Conservation (phyloP, 768 basidiomycete species). For the Hebeloma cylindrosporum region DNA sequence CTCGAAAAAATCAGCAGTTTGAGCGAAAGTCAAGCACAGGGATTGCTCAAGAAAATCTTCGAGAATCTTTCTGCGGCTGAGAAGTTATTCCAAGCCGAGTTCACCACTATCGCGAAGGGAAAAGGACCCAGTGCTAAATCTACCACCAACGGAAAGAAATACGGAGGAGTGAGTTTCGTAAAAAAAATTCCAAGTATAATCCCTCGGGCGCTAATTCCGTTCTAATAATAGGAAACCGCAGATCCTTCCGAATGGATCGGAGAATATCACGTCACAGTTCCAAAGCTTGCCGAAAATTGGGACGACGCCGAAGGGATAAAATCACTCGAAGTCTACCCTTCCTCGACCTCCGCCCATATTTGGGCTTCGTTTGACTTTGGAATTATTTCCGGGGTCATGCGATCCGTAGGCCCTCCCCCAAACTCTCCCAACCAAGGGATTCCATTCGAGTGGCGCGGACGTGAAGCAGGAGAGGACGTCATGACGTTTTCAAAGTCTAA, state of each 20-base stretch:
- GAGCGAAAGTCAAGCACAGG: too few relatives aligned
- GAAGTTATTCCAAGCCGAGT: too few relatives aligned
- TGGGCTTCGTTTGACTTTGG: conserved; percentile 30
- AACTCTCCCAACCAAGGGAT: conserved; percentile 8
- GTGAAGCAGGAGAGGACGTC: conserved; percentile 17
- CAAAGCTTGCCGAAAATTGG: conserved; percentile 21
- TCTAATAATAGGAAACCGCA: too few relatives aligned
- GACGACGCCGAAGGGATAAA: conserved; percentile 3
- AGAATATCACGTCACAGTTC: conserved; percentile 19
- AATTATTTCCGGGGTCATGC: conserved; percentile 23
- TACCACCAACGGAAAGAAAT: too few relatives aligned
- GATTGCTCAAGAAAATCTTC: too few relatives aligned
- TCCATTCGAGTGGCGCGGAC: conserved; percentile 24
- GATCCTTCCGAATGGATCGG: conserved; percentile 1
- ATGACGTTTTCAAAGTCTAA: conserved; percentile 20
- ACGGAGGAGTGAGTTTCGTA: too few relatives aligned
- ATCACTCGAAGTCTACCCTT: conserved; percentile 24
- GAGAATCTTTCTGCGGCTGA: too few relatives aligned
- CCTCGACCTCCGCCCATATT: conserved; percentile 23
- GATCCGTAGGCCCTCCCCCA: conserved; percentile 17
- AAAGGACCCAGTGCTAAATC: too few relatives aligned
- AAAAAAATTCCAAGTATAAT: too few relatives aligned
- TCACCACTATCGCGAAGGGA: too few relatives aligned
- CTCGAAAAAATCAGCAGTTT: too few relatives aligned
- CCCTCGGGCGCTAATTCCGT: too few relatives aligned